These are phyloP conservation scores for Bruguiera hainesii DNA, from an alignment of 441 rosid species.

Conservation along the genomic window DNA sequence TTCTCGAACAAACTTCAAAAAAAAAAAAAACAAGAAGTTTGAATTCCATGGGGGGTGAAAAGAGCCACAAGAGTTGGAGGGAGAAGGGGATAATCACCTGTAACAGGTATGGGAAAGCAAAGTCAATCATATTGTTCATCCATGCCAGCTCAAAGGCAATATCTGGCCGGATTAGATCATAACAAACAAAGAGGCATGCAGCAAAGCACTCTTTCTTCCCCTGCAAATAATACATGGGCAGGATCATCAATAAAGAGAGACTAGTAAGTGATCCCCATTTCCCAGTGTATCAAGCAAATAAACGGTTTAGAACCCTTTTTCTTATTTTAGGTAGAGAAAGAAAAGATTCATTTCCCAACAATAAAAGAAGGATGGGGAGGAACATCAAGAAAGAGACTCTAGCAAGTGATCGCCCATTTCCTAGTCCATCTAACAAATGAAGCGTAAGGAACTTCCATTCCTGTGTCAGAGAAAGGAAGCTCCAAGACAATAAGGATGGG, in stretches of 20 bases:
- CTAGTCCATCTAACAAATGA: too few relatives aligned
- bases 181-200: constrained; percentile 83
- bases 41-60: neutral
- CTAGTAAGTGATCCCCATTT: too few relatives aligned
- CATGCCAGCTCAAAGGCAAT: constrained; percentile 79
- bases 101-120: constrained; percentile 80
- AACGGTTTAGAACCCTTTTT: too few relatives aligned
- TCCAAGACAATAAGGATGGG: too few relatives aligned
- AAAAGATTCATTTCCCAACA: neutral
- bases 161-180: constrained; percentile 74
- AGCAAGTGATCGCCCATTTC: too few relatives aligned
- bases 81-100: constrained; percentile 41
- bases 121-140: constrained; percentile 82
- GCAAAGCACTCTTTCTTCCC: constrained; percentile 91
- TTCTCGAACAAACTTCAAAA: constrained; percentile 69
- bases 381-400: neutral
- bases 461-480: too few relatives aligned
- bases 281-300: too few relatives aligned
- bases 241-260: too few relatives aligned
- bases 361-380: neutral
- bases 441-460: too few relatives aligned
- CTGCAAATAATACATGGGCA: constrained; percentile 29
- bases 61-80: neutral
- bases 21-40: neutral
- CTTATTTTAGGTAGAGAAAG: too few relatives aligned